phyloP scores from a whole-genome alignment of 257 asterid genomes.

The Mitragyna speciosa region DNA sequence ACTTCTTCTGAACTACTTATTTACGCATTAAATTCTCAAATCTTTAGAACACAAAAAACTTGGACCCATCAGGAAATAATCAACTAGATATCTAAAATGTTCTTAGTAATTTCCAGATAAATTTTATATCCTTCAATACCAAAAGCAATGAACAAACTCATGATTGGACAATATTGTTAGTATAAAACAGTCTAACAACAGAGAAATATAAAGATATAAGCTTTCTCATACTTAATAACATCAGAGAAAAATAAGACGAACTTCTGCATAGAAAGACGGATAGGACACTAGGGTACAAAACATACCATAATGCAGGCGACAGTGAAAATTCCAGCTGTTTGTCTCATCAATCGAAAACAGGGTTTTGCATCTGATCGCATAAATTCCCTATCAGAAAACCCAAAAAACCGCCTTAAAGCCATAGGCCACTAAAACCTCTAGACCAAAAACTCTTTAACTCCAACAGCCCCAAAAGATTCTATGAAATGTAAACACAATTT shows the following conservation, averaged over 20 bases:
- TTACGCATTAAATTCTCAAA: neutral
- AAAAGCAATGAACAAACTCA: neutral
- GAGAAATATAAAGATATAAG: neutral
- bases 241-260: neutral
- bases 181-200: neutral
- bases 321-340: slow-evolving; percentile 81
- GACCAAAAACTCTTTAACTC: neutral
- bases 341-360: slow-evolving; percentile 76
- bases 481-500: neutral
- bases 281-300: neutral
- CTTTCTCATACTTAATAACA: neutral
- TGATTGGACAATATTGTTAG: neutral
- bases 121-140: neutral
- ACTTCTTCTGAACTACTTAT: neutral
- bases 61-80: neutral
- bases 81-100: neutral
- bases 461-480: neutral
- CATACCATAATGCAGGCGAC: slow-evolving; percentile 84
- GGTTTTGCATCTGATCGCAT: slow-evolving; percentile 93
- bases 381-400: slow-evolving; percentile 80
- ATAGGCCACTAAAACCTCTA: slow-evolving; percentile 25
- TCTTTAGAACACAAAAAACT: neutral
- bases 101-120: neutral
- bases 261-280: neutral
- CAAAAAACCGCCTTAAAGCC: slow-evolving; percentile 80